These are phyloP conservation scores for Gossypium longicalyx DNA, from an alignment of 345 rosid genomes.

Conservation along the genomic window DNA sequence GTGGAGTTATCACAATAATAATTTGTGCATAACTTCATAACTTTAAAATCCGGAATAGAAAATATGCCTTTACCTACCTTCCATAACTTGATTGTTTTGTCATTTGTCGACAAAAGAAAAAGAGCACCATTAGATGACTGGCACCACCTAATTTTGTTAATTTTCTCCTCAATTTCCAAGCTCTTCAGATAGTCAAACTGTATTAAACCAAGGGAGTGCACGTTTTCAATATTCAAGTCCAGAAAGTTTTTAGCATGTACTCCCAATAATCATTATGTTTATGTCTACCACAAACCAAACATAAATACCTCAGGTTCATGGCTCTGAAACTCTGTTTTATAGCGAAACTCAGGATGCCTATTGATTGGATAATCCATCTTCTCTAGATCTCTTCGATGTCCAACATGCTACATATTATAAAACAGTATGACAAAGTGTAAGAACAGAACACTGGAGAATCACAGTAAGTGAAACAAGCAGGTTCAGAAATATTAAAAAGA, in stretches of 20 bases:
- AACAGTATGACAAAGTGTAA: background rate
- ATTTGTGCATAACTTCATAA: background rate
- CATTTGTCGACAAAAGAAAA: slow-evolving; percentile 94
- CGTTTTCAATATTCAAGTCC: background rate
- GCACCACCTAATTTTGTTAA: slow-evolving; percentile 99
- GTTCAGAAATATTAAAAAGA: background rate
- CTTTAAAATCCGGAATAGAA: background rate
- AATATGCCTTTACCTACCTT: slow-evolving; percentile 49
- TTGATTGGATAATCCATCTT: slow-evolving; percentile 49
- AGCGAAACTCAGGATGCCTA: slow-evolving; percentile 38
- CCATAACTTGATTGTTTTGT: slow-evolving; percentile 97
- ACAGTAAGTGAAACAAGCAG: background rate
- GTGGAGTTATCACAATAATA: background rate
- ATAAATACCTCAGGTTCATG: slow-evolving; percentile 93
- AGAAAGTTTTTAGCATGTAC: background rate
- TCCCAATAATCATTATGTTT: background rate
- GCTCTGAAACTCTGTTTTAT: slow-evolving; percentile 93
- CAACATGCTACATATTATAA: slow-evolving; percentile 55
- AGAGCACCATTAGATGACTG: slow-evolving; percentile 83
- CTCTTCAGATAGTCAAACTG: slow-evolving; percentile 99
- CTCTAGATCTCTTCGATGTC: slow-evolving; percentile 79
- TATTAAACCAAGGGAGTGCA: background rate
- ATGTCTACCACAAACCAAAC: background rate
- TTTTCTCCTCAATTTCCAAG: slow-evolving; percentile 99
- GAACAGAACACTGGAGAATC: background rate